Base-by-base conservation (phyloP, 2,329 filamentous ascomycete species). In the Rutstroemia sp. region DNA sequence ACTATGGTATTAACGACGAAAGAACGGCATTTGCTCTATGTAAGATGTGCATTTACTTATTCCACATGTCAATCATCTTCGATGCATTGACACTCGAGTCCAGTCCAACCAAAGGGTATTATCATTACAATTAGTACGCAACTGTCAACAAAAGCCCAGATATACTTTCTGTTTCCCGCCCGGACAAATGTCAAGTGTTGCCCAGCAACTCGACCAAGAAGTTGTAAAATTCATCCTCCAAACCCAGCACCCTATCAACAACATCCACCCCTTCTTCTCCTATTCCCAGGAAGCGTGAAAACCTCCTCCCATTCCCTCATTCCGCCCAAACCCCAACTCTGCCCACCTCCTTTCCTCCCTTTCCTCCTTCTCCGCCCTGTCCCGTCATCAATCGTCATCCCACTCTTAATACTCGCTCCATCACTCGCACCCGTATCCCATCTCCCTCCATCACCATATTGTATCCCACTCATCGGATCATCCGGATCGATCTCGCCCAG, bases 401-500 rank as follows among this genome's bases (percentile, higher is more conserved):
- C 80, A 69, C 86, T 89, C 76, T 86, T 88, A 65, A 89, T 80
- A 70, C 86, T 89, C 51, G 76, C 84, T 23, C 80, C 86, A 65
- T 89, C 88, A 63, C 81, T 83, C 54, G 81, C 84, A 42, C 77
- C 79, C n/a, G 77, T 81, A 60, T 81, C 82, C 81, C 86, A 88
- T 38, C 52, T 58, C 2, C 86, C 85, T 10, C 84, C 80, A 69
- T 92, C 88, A 36, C 88, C 94, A 72, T 97, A 99, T 72, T 97
- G 94, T 61, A 99, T 97, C 12, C 94, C 94, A 70, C 90, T 95
- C 75, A 90, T 88, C 12, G 92, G 92, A 72, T 99, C 92, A 71
- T 96, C 92, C 6, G 94, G 94, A 69, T 99, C 92, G 57, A 97
- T 96, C 70, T 97, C 94, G 17, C 94, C 94, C 8, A 97, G 78